These are phyloP conservation scores for Closterium sp. DNA, from an alignment of 139 green algal species.

Conservation along the genomic window DNA sequence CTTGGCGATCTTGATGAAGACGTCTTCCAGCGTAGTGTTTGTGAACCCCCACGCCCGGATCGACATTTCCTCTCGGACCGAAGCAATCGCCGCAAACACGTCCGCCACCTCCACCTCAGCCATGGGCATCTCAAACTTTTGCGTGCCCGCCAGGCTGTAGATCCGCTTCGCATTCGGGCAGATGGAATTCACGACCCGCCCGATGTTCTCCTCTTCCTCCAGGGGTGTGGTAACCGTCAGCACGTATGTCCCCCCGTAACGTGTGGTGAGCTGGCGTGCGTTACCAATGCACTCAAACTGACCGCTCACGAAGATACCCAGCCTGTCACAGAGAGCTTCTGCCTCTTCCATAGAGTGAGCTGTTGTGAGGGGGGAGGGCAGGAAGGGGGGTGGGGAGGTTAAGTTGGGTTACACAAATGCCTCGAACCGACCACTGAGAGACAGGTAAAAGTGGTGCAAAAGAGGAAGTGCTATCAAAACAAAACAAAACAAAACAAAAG, in stretches of 20 bases:
- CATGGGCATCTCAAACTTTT: conserved; percentile 68
- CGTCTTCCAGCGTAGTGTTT: conserved; percentile 89
- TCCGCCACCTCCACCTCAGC: conserved; percentile 45
- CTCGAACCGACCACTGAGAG: too few species aligned
- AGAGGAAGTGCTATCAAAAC: too few species aligned
- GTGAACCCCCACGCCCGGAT: conserved; percentile 80
- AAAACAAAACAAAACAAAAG: too few species aligned
- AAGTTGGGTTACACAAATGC: too few species aligned
- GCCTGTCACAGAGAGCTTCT: conserved; percentile 73
- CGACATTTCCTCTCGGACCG: conserved; percentile 35
- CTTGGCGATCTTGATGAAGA: conserved; percentile 71
- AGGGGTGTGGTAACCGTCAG: conserved; percentile 76
- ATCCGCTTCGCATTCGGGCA: conserved; percentile 51
- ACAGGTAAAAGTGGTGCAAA: too few species aligned
- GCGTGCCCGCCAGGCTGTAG: conserved; percentile 68
- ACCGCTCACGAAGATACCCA: conserved; percentile 75
- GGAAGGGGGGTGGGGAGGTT: not conserved
- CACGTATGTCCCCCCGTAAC: conserved; percentile 67
- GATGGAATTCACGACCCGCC: conserved; percentile 20
- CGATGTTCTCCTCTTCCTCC: conserved; percentile 57
- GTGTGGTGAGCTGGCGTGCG: conserved; percentile 67
- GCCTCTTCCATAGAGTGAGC: conserved; percentile 59
- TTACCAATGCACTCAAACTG: conserved; percentile 81
- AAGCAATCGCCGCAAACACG: conserved; percentile 41
- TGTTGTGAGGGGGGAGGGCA: not conserved